A percentile compares a stretch with the other conserved stretches of the same genome.
Evolutionary conservation across 257 asterid species (phyloP).

Genomic region (Lantana camara): DNA sequence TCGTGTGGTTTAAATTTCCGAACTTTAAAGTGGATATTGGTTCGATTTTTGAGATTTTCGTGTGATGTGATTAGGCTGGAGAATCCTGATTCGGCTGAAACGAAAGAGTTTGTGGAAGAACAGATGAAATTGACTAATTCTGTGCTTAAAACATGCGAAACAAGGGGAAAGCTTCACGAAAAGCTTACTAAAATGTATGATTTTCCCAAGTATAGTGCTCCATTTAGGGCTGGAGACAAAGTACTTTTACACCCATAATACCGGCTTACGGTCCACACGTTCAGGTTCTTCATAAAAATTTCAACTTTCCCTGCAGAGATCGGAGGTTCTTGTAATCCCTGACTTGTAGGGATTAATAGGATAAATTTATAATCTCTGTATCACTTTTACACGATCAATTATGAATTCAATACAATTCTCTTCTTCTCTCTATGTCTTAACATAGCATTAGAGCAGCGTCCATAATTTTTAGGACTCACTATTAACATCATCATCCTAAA

Average conservation of each 20-base stretch:
- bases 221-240: constrained; percentile 58
- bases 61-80: constrained; percentile 51
- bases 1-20: not conserved
- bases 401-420: too few relatives aligned
- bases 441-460: too few relatives aligned
- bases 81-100: constrained; percentile 69
- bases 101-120: constrained; percentile 56
- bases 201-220: constrained; percentile 56
- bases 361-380: too few relatives aligned
- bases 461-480: too few relatives aligned
- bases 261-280: constrained; percentile 65
- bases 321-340: too few relatives aligned
- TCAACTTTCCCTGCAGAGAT: not conserved
- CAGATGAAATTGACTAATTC: constrained; percentile 54
- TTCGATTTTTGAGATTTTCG: not conserved
- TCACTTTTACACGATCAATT: too few relatives aligned
- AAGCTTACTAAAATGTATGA: constrained; percentile 50
- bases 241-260: constrained; percentile 57
- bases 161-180: constrained; percentile 49
- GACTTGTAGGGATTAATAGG: too few relatives aligned
- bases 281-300: constrained; percentile 39
- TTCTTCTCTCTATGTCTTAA: too few relatives aligned
- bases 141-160: constrained; percentile 49
- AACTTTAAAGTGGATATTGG: too few relatives aligned
- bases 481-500: too few relatives aligned